A percentile compares a stretch with the other conserved stretches of the same genome.
Conservation (phyloP, 169 alveolate genomes). For the Plasmodium chabaudi region DNA sequence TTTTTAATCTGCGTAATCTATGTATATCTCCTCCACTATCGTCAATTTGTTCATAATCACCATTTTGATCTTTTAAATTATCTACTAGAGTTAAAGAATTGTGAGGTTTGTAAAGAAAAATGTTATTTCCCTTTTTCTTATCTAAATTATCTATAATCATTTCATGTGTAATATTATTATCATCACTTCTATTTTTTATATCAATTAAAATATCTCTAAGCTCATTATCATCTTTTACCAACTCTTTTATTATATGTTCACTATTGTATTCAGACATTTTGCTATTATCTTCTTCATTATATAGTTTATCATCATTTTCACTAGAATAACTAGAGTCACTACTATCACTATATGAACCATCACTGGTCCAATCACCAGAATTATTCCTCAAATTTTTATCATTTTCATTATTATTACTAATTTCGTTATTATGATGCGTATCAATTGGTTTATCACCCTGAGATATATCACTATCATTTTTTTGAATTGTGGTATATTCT, state of each 20-base stretch:
- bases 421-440: slow-evolving; percentile 6
- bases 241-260: background rate
- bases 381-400: slow-evolving; percentile 8
- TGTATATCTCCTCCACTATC: slow-evolving; percentile 1
- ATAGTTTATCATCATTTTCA: slow-evolving; percentile 22
- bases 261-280: slow-evolving; percentile 1
- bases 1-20: slow-evolving; percentile 4
- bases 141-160: slow-evolving; percentile 2
- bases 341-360: slow-evolving; percentile 23
- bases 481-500: background rate
- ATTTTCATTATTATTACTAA: slow-evolving; percentile 3
- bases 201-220: background rate
- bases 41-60: background rate
- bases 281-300: slow-evolving; percentile 2
- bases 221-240: slow-evolving; percentile 3
- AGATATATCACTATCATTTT: background rate
- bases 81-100: slow-evolving; percentile 1
- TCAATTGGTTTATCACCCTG: background rate
- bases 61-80: slow-evolving; percentile 11
- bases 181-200: slow-evolving; percentile 12
- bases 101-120: background rate
- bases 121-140: slow-evolving; percentile 14
- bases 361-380: slow-evolving; percentile 17
- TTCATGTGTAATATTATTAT: background rate
- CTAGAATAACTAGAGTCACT: slow-evolving; percentile 37